Evolutionary conservation across 164 flowering plant genomes (phyloP).

Genomic region (Nymphaea colorata): DNA sequence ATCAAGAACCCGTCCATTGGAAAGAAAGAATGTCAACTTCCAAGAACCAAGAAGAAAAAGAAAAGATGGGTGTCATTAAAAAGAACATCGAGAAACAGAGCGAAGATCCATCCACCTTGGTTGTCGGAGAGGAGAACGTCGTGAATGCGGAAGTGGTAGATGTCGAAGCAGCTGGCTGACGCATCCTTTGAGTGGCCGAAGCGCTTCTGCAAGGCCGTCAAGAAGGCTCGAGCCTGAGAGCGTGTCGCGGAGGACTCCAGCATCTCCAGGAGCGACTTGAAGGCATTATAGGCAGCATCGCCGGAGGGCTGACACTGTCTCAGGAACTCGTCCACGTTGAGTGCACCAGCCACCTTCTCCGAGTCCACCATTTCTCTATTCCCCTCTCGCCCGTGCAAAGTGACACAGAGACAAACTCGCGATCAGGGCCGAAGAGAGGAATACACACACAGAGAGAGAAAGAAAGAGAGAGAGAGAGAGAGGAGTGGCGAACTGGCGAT

Average conservation of each 20-base stretch:
- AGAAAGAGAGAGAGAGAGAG: not conserved
- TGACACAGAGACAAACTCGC: too few relatives aligned
- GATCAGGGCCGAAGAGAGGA: too few relatives aligned
- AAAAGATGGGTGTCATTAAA: not conserved
- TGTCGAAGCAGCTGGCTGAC: constrained; percentile 34
- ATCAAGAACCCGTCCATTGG: too few relatives aligned
- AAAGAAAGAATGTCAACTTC: too few relatives aligned
- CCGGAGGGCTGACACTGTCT: constrained; percentile 62
- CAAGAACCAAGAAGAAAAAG: not conserved
- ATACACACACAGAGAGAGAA: too few relatives aligned
- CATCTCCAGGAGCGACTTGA: constrained; percentile 57
- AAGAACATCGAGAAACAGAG: not conserved
- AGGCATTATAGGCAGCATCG: constrained; percentile 69
- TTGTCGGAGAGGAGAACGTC: constrained; percentile 53
- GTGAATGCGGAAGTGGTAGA: constrained; percentile 73
- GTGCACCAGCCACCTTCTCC: not conserved
- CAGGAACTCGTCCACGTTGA: constrained; percentile 46
- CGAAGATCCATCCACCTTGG: constrained; percentile 28
- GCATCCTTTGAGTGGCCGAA: constrained; percentile 26
- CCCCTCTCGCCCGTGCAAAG: too few relatives aligned
- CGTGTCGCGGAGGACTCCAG: constrained; percentile 75
- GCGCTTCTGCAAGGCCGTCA: constrained; percentile 49
- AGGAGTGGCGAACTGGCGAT: not conserved
- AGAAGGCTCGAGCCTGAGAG: constrained; percentile 53
- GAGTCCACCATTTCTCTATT: not conserved